Percentiles rank a stretch among this genome's conserved stretches.
Conservation (phyloP, 129 eudicot genomes). For the Scalesia atractyloides region DNA sequence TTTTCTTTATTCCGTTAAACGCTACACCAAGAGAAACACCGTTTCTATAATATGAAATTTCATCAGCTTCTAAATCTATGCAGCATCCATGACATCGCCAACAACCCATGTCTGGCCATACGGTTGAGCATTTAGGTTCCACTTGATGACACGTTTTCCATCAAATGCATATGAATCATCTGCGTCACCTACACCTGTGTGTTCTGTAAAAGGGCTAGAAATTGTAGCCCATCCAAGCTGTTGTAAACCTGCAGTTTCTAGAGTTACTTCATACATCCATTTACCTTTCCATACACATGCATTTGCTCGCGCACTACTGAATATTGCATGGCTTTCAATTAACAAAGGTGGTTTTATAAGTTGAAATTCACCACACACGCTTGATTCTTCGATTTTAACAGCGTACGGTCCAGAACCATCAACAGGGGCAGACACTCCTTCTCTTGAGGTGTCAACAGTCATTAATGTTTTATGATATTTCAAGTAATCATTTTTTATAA, state of each 20-base stretch:
- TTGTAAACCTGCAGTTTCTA: slow-evolving; percentile 91
- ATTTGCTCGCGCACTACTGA: slow-evolving; percentile 88
- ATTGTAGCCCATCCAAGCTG: slow-evolving; percentile 97
- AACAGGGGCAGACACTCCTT: slow-evolving; percentile 61
- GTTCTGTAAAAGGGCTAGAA: slow-evolving; percentile 79
- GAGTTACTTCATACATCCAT: slow-evolving; percentile 99
- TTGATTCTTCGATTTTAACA: slow-evolving; percentile 74
- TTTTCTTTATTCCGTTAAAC: slow-evolving; percentile 79
- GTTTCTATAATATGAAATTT: slow-evolving; percentile 70
- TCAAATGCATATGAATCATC: slow-evolving; percentile 97
- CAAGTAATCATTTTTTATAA: slow-evolving; percentile 52
- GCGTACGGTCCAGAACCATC: slow-evolving; percentile 41
- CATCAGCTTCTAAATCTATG: slow-evolving; percentile 79
- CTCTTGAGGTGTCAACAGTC: slow-evolving; percentile 36
- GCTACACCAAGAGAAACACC: slow-evolving; percentile 94
- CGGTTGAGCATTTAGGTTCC: slow-evolving; percentile 75
- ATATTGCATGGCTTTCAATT: slow-evolving; percentile 80
- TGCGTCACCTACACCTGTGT: slow-evolving; percentile 96
- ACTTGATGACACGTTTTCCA: slow-evolving; percentile 84
- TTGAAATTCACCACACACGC: slow-evolving; percentile 83
- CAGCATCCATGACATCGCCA: slow-evolving; percentile 98
- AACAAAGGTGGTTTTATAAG: slow-evolving; percentile 57
- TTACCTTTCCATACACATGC: slow-evolving; percentile 98
- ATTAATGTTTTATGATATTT: slow-evolving; percentile 35
- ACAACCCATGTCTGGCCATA: slow-evolving; percentile 97